Conservation (phyloP, 345 rosid genomes). For the Syzygium aqueum region DNA sequence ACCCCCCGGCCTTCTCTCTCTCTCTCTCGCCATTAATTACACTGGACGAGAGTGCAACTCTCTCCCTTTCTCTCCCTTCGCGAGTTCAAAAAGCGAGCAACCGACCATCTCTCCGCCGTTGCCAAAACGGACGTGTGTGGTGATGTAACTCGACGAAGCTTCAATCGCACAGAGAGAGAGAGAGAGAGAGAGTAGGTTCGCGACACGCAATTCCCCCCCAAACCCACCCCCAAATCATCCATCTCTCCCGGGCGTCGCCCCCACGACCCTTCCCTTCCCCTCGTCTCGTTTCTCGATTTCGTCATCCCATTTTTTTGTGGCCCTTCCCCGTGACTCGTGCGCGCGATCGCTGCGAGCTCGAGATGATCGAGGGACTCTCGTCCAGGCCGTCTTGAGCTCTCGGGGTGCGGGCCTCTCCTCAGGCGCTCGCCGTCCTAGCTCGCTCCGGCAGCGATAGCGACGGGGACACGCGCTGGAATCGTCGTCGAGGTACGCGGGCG, state of each 20-base stretch:
- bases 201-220: neutral
- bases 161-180: neutral
- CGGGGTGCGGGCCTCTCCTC: neutral
- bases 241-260: neutral
- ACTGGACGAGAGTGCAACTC: fast-evolving
- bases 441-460: neutral
- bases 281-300: too few relatives aligned
- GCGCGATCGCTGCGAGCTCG: neutral
- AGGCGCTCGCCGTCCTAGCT: neutral
- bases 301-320: neutral
- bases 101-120: neutral
- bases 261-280: neutral
- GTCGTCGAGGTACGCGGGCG: neutral
- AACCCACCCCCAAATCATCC: neutral
- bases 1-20: neutral
- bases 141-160: neutral
- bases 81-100: neutral
- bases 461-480: neutral
- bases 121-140: neutral
- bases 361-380: neutral
- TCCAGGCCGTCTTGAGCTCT: neutral
- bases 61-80: neutral
- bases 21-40: neutral
- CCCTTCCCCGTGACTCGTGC: neutral
- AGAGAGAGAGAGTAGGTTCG: neutral